Evolutionary conservation across 2,329 filamentous ascomycete species (phyloP), one percentile per base, ranked within the genome.

Genomic region (Fusarium solani-melongenae): DNA sequence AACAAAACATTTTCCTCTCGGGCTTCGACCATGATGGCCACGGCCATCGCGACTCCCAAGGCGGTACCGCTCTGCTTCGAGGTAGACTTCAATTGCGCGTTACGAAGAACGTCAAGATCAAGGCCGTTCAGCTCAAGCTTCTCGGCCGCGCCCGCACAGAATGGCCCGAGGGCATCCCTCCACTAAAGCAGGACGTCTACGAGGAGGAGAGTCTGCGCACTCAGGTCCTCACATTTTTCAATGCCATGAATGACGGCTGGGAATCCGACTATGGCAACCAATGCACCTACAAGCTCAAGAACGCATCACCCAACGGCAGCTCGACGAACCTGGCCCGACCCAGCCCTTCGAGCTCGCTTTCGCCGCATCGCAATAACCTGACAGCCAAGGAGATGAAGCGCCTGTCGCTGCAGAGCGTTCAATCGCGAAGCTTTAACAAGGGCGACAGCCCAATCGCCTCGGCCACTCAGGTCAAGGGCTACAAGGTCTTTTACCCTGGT

Each of bases 151-250:
- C 95, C 4, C 90, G 93, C 72, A 98, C 96, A 2, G 95, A 98
- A 79, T 99, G 96, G 96, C 96, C 96, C 17, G 96, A 98, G 85
- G 94, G 95, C 59, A 96, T 98, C 33, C 96, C 96, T 4, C 95
- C 95, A 0, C 88, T 92, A 66, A 98, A 97, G 82, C 88, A 92
- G 1, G 93, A 97, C 44, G 91, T 94, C 62, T 92, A 91, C 77
- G 95, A 98, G 79, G 93, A 94, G 71, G 93, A 96, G 75, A 94
- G 92, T 5, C 88, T 98, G 68, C 92, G 97, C 82, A 96, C 93
- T 44, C 95, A 98, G 79, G 96, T 91, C 20, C 91, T 94, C 83
- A 96, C 93, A 0, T 98, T 98, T 80, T 99, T 98, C 86, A 97
- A 98, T 78, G 92, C 93, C 56, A 85, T 88, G 79, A 88, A 91